Conservation (phyloP, 2,329 filamentous ascomycete genomes). For the Thelonectria olida region DNA sequence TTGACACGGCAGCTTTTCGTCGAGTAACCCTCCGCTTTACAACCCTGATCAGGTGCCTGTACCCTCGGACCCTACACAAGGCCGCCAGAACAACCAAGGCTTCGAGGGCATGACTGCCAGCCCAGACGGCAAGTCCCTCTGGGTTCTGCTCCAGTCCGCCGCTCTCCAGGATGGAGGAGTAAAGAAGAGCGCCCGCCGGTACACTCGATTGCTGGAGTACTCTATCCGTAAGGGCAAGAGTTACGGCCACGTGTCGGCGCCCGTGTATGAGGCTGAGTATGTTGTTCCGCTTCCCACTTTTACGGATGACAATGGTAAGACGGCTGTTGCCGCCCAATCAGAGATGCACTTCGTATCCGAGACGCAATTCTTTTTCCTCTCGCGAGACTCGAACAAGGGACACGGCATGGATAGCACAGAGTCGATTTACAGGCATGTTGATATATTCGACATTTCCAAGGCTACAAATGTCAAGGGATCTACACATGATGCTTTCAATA, state of each 20-base stretch:
- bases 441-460: slow-evolving; percentile 71
- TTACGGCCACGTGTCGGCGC: slow-evolving; percentile 28
- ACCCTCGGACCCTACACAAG: slow-evolving; percentile 67
- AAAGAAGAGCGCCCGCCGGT: slow-evolving; percentile 54
- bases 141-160: slow-evolving; percentile 72
- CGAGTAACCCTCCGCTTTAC: slow-evolving; percentile 71
- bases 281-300: slow-evolving; percentile 72
- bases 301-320: slow-evolving; percentile 57
- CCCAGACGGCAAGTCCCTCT: slow-evolving; percentile 70
- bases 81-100: slow-evolving; percentile 79
- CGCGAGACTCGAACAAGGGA: slow-evolving; percentile 70
- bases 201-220: slow-evolving; percentile 72
- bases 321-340: slow-evolving; percentile 70
- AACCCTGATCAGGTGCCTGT: slow-evolving; percentile 55
- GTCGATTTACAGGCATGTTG: slow-evolving; percentile 73
- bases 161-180: slow-evolving; percentile 45
- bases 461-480: slow-evolving; percentile 69
- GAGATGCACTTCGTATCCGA: slow-evolving; percentile 72
- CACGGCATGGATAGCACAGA: slow-evolving; percentile 61
- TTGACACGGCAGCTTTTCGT: slow-evolving; percentile 62
- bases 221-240: slow-evolving; percentile 56
- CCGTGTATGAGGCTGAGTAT: slow-evolving; percentile 67
- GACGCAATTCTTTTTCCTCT: slow-evolving; percentile 72
- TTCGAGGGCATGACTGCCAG: slow-evolving; percentile 75
- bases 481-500: slow-evolving; percentile 46